Conservation (phyloP, 1,139 yeast genomes). For the Magnusiomyces suaveolens region DNA sequence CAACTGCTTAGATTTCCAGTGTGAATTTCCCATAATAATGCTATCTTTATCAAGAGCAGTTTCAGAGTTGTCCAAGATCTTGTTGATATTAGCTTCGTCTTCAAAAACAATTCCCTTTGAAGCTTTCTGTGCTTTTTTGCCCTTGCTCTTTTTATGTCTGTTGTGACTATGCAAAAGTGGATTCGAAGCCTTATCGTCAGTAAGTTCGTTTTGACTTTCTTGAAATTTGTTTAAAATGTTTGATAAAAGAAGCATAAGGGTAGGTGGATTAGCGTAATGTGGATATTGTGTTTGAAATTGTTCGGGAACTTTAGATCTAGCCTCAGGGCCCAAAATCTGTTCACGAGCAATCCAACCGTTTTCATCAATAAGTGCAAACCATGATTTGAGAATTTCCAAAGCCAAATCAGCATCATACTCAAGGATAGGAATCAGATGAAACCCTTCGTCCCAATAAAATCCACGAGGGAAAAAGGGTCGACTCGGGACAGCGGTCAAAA, state of each 20-base stretch:
- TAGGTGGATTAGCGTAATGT: conserved; percentile 91
- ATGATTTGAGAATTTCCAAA: conserved; percentile 70
- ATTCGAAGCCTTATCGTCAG: conserved; percentile 5
- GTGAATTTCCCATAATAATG: conserved; percentile 35
- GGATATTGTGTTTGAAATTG: conserved; percentile 84
- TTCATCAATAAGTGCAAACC: conserved; percentile 79
- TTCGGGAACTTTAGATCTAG: conserved; percentile 79
- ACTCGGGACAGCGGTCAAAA: conserved; percentile 82
- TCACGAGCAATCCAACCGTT: conserved; percentile 98
- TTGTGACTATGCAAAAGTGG: conserved; percentile 7
- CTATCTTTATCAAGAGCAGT: neutral
- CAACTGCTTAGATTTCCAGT: conserved; percentile 52
- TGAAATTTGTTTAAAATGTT: conserved; percentile 48
- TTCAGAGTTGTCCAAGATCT: conserved; percentile 1
- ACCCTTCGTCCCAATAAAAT: conserved; percentile 98
- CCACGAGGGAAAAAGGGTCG: conserved; percentile 95
- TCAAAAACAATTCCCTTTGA: conserved; percentile 4
- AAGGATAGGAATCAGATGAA: conserved; percentile 73
- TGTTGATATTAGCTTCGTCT: conserved; percentile 1
- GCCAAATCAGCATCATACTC: conserved; percentile 80
- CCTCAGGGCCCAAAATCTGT: conserved; percentile 86
- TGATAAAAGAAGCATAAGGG: conserved; percentile 71
- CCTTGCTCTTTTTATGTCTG: neutral
- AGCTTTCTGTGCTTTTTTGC: neutral
- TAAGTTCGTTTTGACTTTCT: conserved; percentile 8